Evolutionary conservation across 192 early-diverging fungal species (phyloP).

Genomic region (Backusella parvicylindrica): DNA sequence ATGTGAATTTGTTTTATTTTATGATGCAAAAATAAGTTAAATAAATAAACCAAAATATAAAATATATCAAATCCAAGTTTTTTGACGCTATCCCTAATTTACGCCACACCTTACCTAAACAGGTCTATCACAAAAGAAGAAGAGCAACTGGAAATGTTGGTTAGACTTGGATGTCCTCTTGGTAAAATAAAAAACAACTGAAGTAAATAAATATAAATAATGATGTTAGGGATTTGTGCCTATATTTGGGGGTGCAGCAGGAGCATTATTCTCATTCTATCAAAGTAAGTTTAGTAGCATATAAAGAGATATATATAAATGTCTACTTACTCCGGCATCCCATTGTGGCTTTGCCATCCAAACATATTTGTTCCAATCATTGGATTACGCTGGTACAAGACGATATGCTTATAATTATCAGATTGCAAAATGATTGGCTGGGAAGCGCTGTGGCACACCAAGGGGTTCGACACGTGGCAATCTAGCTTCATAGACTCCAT

Average conservation of each 20-base stretch:
- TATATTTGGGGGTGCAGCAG: slow-evolving; percentile 12
- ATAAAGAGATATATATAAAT: background rate
- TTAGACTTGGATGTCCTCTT: background rate
- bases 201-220: too few relatives aligned
- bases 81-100: slow-evolving; percentile 9
- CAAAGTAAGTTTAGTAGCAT: slow-evolving; percentile 1
- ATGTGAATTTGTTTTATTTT: background rate
- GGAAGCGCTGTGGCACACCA: background rate
- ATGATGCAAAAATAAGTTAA: background rate
- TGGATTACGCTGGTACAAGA: slow-evolving; percentile 17
- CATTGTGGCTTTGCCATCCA: slow-evolving; percentile 12
- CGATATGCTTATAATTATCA: slow-evolving; percentile 21
- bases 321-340: slow-evolving; percentile 13
- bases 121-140: background rate
- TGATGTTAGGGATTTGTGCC: slow-evolving; percentile 3
- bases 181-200: background rate
- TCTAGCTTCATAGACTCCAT: background rate
- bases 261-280: slow-evolving; percentile 10
- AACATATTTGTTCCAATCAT: slow-evolving; percentile 11
- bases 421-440: slow-evolving; percentile 14
- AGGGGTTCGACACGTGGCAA: background rate
- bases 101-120: background rate
- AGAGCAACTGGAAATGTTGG: background rate
- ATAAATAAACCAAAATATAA: background rate
- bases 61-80: background rate